Conservation (phyloP, 371 early-diverging fungal species). For the Neoconidiobolus thromboides region DNA sequence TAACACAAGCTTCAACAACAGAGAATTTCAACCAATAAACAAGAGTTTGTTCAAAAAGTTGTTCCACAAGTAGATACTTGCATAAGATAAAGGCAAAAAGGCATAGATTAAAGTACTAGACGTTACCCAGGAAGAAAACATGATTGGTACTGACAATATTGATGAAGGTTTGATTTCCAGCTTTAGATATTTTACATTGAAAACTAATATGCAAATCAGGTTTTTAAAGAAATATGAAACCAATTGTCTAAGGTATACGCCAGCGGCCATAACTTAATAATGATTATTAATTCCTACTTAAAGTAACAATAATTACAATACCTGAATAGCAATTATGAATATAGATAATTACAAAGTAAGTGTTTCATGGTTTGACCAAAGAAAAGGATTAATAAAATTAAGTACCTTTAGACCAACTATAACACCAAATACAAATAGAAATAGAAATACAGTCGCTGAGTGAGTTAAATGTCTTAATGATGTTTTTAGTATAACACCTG, state of each 20-base stretch:
- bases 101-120: slow-evolving; percentile 46
- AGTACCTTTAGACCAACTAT: slow-evolving; percentile 53
- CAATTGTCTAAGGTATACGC: slow-evolving; percentile 53
- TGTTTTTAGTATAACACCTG: too few species aligned
- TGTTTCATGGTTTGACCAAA: slow-evolving; percentile 22
- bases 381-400: slow-evolving; percentile 34
- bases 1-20: slow-evolving; percentile 68
- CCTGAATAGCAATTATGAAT: slow-evolving; percentile 61
- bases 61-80: slow-evolving; percentile 15
- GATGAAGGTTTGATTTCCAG: slow-evolving; percentile 43
- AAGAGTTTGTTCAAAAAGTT: background rate
- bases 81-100: slow-evolving; percentile 38
- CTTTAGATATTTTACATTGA: slow-evolving; percentile 27
- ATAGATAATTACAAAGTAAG: slow-evolving; percentile 43
- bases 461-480: too few species aligned
- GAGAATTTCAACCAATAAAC: slow-evolving; percentile 34
- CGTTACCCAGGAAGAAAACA: slow-evolving; percentile 71
- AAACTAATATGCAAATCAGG: background rate
- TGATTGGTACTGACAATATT: slow-evolving; percentile 67
- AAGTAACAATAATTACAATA: slow-evolving; percentile 7
- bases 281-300: background rate
- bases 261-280: slow-evolving; percentile 62
- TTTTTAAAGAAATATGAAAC: slow-evolving; percentile 5
- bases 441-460: slow-evolving; percentile 20
- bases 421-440: slow-evolving; percentile 80